Conservation (phyloP, 768 basidiomycete genomes). For the Xanthoconium stramineum region DNA sequence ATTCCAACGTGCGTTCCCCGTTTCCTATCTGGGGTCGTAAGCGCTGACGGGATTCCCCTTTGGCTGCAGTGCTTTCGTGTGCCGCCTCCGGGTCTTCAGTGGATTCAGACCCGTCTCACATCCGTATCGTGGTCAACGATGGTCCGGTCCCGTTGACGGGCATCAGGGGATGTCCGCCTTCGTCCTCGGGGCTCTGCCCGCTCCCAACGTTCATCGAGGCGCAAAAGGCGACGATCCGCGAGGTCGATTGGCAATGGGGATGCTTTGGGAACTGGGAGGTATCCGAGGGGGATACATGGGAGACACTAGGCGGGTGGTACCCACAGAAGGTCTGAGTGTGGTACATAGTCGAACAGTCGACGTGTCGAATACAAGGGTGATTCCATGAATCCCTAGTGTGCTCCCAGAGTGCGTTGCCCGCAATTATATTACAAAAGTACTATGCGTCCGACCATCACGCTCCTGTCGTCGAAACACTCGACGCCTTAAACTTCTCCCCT, state of each 20-base stretch:
- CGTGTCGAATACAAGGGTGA: too few species aligned
- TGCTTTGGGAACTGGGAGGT: constrained; percentile 78
- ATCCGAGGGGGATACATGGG: constrained; percentile 63
- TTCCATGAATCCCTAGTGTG: too few species aligned
- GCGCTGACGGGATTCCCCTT: not conserved
- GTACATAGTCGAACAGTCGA: too few species aligned
- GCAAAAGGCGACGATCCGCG: constrained; percentile 60
- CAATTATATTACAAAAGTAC: too few species aligned
- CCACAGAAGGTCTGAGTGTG: constrained; percentile 1
- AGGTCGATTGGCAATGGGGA: constrained; percentile 71
- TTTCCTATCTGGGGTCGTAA: constrained; percentile 18
- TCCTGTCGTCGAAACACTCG: too few species aligned
- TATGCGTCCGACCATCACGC: too few species aligned
- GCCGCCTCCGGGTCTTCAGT: constrained; percentile 1
- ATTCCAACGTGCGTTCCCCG: constrained; percentile 67
- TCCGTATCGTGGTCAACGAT: constrained; percentile 86
- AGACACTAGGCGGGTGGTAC: constrained; percentile 42
- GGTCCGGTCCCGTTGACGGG: constrained; percentile 79
- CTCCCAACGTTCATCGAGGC: constrained; percentile 67
- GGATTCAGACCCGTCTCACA: constrained; percentile 42
- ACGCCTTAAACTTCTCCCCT: too few species aligned
- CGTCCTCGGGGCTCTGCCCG: constrained; percentile 62
- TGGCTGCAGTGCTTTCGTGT: constrained; percentile 58
- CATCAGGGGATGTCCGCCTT: constrained; percentile 69
- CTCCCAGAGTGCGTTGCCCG: too few species aligned